Conservation (phyloP, 495 filamentous ascomycete genomes). For the Pseudoneurospora amorphoporcata region DNA sequence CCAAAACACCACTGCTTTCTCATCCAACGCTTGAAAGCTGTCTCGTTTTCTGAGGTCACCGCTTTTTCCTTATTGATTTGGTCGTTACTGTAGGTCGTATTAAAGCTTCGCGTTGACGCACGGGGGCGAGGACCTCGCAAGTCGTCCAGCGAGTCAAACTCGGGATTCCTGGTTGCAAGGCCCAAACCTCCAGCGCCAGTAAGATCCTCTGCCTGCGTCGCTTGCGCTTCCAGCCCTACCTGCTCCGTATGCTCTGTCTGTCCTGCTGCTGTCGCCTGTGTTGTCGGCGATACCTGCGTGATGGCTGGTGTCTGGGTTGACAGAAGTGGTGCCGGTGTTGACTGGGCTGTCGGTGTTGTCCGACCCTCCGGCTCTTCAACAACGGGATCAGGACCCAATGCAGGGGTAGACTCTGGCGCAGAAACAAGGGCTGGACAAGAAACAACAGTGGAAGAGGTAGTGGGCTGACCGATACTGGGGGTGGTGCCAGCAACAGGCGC, state of each 20-base stretch:
- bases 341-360: background rate
- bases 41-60: constrained; percentile 31
- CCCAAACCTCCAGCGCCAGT: constrained; percentile 44
- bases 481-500: background rate
- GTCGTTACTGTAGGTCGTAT: constrained; percentile 33
- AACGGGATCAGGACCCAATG: background rate
- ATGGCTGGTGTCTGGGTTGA: background rate
- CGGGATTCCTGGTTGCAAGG: constrained; percentile 43
- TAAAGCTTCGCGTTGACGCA: constrained; percentile 38
- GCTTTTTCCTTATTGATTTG: constrained; percentile 31
- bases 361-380: background rate
- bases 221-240: background rate
- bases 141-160: constrained; percentile 44
- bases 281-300: background rate
- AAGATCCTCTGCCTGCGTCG: constrained; percentile 7
- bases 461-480: background rate
- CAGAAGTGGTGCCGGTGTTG: background rate
- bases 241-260: background rate
- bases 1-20: constrained; percentile 52
- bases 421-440: background rate
- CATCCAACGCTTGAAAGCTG: constrained; percentile 42
- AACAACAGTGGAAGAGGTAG: background rate
- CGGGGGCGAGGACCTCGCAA: constrained; percentile 43
- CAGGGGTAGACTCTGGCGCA: background rate
- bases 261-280: background rate